Evolutionary conservation across 495 filamentous ascomycete genomes (phyloP), one percentile per base, ranked within the genome.

Genomic region (Friedmanniomyces endolithicus): DNA sequence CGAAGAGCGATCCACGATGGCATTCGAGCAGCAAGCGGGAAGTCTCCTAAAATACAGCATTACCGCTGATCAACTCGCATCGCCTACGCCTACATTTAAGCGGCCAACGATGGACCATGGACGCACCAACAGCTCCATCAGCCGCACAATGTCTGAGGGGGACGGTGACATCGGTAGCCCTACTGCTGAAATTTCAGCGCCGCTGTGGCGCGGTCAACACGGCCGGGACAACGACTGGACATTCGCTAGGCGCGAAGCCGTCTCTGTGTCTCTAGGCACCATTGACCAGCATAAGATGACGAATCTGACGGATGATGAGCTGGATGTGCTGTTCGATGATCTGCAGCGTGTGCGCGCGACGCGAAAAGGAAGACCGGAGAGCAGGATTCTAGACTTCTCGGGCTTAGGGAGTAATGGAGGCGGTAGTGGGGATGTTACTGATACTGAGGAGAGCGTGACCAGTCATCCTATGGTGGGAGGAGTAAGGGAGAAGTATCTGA

Each of bases 191-290:
- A 95, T 89, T 0, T 89, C 90, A 0, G 79, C 86, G 61, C 83
- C 87, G 0, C 73, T 73, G 62, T 68, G 68, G 45, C n/a, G 31
- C 19, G 29, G 40, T 6, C 70, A 78, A 33, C 80, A 79, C 47
- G 81, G 83, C 1, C 78, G 87, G 50, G 92, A 98, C 66, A 86
- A 88, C 1, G 92, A 99, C 68, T 99, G 92, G 92, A 88, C 89
- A 11, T 87, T 90, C 72, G 92, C 92, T 50, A 79, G 94, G 59
- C 75, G 88, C 67, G 92, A 99, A 74, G 92, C 92, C 27, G 90
- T 88, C 19, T 79, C 81, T 61, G 89, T 89, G 11, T 84, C 94
- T 62, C 76, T 97, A 29, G 92, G 92, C n/a, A 77, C 85, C 2
- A 31, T 31, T 31, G 90, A 95, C 63, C 89, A 94, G 58, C 27